Base-by-base conservation (phyloP, 768 basidiomycete species). In the Russula abietina region DNA sequence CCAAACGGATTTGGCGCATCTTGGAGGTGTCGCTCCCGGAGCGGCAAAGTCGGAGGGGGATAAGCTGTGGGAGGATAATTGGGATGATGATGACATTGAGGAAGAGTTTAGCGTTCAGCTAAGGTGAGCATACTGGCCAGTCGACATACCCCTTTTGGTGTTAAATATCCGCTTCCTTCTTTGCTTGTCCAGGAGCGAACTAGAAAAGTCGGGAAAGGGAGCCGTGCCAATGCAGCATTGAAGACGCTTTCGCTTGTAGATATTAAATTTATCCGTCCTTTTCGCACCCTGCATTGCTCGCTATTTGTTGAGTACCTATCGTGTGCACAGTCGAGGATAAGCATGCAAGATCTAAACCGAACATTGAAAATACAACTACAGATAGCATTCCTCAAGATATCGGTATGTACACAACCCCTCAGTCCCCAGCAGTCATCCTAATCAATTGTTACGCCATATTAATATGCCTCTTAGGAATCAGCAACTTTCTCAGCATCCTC, bases 41-140 rank as follows among this genome's bases (percentile, higher is more conserved):
- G 84, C 80, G 14, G 90, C 87, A 3, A 87, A 85, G 69, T 88
- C 88, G 38, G 87, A 87, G 46, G 89, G 90, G 19, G 87, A 97
- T 74, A 91, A 93, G 70, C 78, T 99, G 12, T 99, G 97, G 97
- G 97, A 99, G 78, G 97, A 98, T 69, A 98, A 98, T 73, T 99
- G 97, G 97, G 97, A 99, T 70, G 97, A 99, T 69, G 97, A 99
- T 76, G 96, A 98, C 75, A 87, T 97, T 65, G 96, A 96, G 73
- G 95, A 98, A 69, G 93, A 97, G 68, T 99, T 99, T 72, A 94
- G 92, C 69, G 86, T 91, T 57, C 93, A 97, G 75, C 78, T 99
- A 68, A 85, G 97, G 97, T 95, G 72, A 69, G 89, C 77, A 12
- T 30, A 10, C n/a, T 19, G 3, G 3, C 45, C 16, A 32, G 11